phyloP scores from a whole-genome alignment of 108 stramenopile genomes.

The Discostella pseudostelligera region DNA sequence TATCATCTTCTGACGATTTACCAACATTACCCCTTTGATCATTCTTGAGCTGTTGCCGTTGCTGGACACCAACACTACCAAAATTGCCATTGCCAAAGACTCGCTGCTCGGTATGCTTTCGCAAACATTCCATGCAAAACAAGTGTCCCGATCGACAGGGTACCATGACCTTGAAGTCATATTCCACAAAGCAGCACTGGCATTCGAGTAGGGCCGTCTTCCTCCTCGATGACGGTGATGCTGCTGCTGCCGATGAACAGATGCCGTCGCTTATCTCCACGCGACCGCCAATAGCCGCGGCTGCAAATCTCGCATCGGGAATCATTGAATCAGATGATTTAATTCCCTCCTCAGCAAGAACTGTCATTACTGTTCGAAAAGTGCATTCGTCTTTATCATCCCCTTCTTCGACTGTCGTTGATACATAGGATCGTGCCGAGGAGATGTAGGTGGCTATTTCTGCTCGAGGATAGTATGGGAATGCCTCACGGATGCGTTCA shows the following conservation, averaged over 20 bases:
- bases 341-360: conserved; percentile 26
- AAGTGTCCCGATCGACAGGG: conserved; percentile 75
- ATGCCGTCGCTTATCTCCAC: conserved; percentile 7
- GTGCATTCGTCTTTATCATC: conserved; percentile 11
- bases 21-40: conserved; percentile 1
- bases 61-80: conserved; percentile 42
- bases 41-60: conserved; percentile 33
- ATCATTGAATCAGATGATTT: conserved; percentile 21
- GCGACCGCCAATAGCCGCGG: conserved; percentile 26
- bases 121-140: conserved; percentile 76
- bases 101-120: conserved; percentile 63
- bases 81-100: conserved; percentile 74
- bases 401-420: neutral
- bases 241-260: neutral
- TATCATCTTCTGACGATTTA: neutral
- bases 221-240: conserved; percentile 2
- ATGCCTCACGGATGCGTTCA: conserved; percentile 33
- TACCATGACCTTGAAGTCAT: conserved; percentile 77
- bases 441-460: conserved; percentile 13
- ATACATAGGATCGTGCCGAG: conserved; percentile 13
- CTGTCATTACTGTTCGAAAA: conserved; percentile 29
- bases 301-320: conserved; percentile 21
- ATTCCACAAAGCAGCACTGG: conserved; percentile 70
- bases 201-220: conserved; percentile 61
- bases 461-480: conserved; percentile 24